A percentile compares a stretch with the other conserved stretches of the same genome.
Evolutionary conservation across 306 rosid genomes (phyloP).

Genomic region (Begonia peltatifolia): DNA sequence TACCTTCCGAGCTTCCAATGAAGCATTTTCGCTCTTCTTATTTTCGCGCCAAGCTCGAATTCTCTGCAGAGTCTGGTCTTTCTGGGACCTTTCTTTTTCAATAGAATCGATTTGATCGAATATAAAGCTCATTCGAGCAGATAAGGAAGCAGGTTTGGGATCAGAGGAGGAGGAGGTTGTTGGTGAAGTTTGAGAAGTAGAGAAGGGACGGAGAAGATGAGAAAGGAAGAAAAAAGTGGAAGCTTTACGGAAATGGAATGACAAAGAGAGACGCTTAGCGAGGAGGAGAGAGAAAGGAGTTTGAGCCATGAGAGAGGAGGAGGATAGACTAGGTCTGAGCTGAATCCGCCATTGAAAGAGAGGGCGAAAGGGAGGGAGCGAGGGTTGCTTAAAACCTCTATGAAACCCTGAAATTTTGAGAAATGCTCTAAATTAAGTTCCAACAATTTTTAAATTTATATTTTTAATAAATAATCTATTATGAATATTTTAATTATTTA

Average conservation of each 20-base stretch:
- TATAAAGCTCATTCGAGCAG: slow-evolving; percentile 79
- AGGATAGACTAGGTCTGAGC: slow-evolving; percentile 1
- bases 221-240: slow-evolving; percentile 9
- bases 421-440: too few relatives aligned
- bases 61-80: slow-evolving; percentile 75
- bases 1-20: slow-evolving; percentile 6
- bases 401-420: too few relatives aligned
- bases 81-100: slow-evolving; percentile 64
- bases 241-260: slow-evolving; percentile 21
- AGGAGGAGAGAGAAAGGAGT: slow-evolving; percentile 53
- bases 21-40: slow-evolving; percentile 19
- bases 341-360: slow-evolving; percentile 22
- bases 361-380: background rate
- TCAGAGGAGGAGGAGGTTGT: slow-evolving; percentile 16
- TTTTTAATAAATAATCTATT: too few relatives aligned
- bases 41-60: slow-evolving; percentile 83
- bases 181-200: slow-evolving; percentile 30
- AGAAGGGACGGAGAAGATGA: slow-evolving; percentile 22
- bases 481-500: too few relatives aligned
- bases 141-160: slow-evolving; percentile 50
- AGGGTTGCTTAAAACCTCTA: too few relatives aligned
- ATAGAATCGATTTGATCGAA: slow-evolving; percentile 91
- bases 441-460: too few relatives aligned
- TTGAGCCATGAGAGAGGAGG: slow-evolving; percentile 28
- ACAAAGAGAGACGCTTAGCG: slow-evolving; percentile 35